Evolutionary conservation across 495 filamentous ascomycete genomes (phyloP), one percentile per base, ranked within the genome.

Genomic region (Xylaria grammica): DNA sequence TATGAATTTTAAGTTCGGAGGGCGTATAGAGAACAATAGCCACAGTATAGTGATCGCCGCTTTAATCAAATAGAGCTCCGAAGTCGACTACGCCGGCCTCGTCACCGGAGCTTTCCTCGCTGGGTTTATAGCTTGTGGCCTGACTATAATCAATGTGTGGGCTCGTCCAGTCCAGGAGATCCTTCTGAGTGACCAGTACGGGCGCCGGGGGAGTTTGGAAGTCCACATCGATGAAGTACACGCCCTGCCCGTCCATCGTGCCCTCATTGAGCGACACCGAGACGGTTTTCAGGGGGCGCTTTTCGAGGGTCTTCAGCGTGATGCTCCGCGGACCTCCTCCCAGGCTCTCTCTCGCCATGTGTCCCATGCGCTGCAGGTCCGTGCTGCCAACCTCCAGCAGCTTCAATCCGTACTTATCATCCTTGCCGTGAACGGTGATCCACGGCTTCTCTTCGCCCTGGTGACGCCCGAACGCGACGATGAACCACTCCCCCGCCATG

Each of bases 151-250:
- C 34, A 11, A 36, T 36, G 11, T 36, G 6, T 36, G 34, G 34
- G 11, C 34, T 36, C 34, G 5, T 36, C 34, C 11, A 36, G 11
- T 5, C 34, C 6, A 5, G 34, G 6, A 36, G 11, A 11, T 5
- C 34, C 11, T 36, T 11, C 6, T 36, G 6, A 5, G 34, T 36
- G 34, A 36, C 34, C 6, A 11, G 11, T 36, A 36, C 6, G 6
- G 34, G 49, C 1, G 4, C 5, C 49, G 1, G 26, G 26, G 4
- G 15, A 11, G 24, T 32, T 40, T 55, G 19, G 7, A 53, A 0
- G 10, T 53, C 29, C 5, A 44, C 19, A 42, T 56, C 53, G 22
- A 56, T 56, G 36, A 27, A 56, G 42, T 40, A 44, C 53, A 44
- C 53, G 10, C 1, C 17, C 36, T 56, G 34, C 1, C 17, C 36